These are phyloP conservation scores for Saussurea involucrata DNA, from an alignment of 129 eudicot species.

Conservation along the genomic window DNA sequence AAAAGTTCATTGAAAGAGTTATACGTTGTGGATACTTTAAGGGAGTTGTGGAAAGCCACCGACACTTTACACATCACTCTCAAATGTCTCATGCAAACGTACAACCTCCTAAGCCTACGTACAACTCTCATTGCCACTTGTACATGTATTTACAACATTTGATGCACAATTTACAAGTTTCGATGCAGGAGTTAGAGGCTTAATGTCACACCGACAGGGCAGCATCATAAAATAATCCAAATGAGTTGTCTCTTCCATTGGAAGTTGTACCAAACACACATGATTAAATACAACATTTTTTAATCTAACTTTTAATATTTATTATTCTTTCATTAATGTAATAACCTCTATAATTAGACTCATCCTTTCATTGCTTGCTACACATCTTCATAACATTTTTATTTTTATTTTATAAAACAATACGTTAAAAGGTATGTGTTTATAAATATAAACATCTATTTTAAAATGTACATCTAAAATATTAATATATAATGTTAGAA, in stretches of 20 bases:
- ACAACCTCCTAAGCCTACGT: background rate
- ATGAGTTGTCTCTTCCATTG: constrained; percentile 43
- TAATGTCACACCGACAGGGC: constrained; percentile 37
- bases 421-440: background rate
- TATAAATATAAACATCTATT: background rate
- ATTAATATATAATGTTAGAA: background rate
- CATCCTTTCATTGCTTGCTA: background rate
- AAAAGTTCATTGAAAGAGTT: too few relatives aligned
- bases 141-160: background rate
- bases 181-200: background rate
- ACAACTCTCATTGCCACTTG: background rate
- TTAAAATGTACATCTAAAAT: too few relatives aligned
- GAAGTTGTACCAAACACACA: constrained; percentile 36
- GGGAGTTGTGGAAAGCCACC: constrained; percentile 20
- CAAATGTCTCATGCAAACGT: background rate
- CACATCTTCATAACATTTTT: too few relatives aligned
- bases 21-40: too few relatives aligned
- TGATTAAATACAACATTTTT: constrained; percentile 11
- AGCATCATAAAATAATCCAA: constrained; percentile 25
- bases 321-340: background rate
- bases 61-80: constrained; percentile 26
- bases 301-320: background rate
- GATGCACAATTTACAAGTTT: background rate
- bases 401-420: background rate
- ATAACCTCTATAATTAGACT: background rate